Percentiles rank a stretch among this genome's conserved stretches.
Evolutionary conservation across 805 yeast species (phyloP).

Genomic region (Saccharomycopsis capsularis): DNA sequence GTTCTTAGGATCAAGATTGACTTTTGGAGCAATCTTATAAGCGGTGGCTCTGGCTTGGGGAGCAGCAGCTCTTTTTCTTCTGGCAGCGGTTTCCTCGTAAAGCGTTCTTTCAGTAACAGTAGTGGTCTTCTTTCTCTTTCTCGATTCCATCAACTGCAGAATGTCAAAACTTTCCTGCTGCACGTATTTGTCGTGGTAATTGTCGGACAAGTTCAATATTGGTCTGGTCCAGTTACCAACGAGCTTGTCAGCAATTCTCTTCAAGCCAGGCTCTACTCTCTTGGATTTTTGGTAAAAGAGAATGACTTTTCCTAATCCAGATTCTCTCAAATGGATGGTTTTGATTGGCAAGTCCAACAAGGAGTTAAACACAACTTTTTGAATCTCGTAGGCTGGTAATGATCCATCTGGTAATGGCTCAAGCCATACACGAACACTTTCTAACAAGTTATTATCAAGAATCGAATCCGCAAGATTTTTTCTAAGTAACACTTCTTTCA

Average conservation of each 20-base stretch:
- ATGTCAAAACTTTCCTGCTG: conserved; percentile 63
- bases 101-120: conserved; percentile 42
- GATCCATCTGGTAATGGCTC: conserved; percentile 98
- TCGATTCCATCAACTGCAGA: conserved; percentile 23
- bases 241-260: conserved; percentile 81
- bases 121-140: conserved; percentile 27
- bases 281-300: conserved; percentile 88
- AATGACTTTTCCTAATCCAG: conserved; percentile 89
- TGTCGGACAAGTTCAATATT: conserved; percentile 90
- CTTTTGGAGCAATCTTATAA: conserved; percentile 84
- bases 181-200: conserved; percentile 81
- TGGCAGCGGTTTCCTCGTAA: conserved; percentile 84
- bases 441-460: conserved; percentile 86
- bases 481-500: conserved; percentile 65
- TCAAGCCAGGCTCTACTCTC: conserved; percentile 79
- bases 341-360: conserved; percentile 79
- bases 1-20: conserved; percentile 41
- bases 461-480: conserved; percentile 87
- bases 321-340: conserved; percentile 89
- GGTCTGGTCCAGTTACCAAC: conserved; percentile 99
- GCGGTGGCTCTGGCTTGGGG: conserved; percentile 88
- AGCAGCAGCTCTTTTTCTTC: conserved; percentile 92
- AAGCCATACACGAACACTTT: conserved; percentile 92
- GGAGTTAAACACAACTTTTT: conserved; percentile 74
- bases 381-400: conserved; percentile 95